Evolutionary conservation across 768 basidiomycete genomes (phyloP).

Genomic region (Lentinula sp.): DNA sequence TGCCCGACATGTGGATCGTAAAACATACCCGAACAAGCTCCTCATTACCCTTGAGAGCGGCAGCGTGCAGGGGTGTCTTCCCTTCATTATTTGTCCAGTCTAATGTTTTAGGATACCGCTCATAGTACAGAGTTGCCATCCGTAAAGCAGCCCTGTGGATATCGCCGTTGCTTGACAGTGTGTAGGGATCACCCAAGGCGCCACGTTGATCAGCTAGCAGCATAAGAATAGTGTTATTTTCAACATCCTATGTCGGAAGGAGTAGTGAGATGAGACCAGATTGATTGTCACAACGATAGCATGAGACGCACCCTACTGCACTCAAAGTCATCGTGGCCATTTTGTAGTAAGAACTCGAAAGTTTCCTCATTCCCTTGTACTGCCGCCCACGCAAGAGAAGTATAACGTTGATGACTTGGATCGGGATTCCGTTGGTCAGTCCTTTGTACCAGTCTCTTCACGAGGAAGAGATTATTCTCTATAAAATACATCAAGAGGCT

Average conservation of each 20-base stretch:
- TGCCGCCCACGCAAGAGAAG: constrained; percentile 90
- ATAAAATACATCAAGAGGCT: constrained; percentile 9
- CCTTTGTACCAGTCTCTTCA: constrained; percentile 79
- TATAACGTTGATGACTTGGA: constrained; percentile 65
- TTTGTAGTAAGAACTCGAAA: constrained; percentile 82
- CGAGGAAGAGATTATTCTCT: constrained; percentile 96
- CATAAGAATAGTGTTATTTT: constrained; percentile 91
- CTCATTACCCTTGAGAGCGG: constrained; percentile 84
- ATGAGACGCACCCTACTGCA: constrained; percentile 67
- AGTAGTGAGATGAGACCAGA: constrained; percentile 12
- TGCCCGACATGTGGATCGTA: constrained; percentile 7
- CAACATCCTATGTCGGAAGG: constrained; percentile 59
- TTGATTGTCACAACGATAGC: constrained; percentile 3
- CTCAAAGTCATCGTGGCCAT: constrained; percentile 92
- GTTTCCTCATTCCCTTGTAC: constrained; percentile 86
- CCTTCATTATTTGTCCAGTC: constrained; percentile 93
- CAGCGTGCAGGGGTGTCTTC: constrained; percentile 86
- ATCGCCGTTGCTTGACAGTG: constrained; percentile 47
- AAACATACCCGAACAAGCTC: constrained; percentile 70
- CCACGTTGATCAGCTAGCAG: constrained; percentile 82
- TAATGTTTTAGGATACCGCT: constrained; percentile 79
- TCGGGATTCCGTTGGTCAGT: constrained; percentile 93
- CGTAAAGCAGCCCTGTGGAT: constrained; percentile 68
- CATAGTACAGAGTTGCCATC: constrained; percentile 84
- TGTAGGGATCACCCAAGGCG: constrained; percentile 36